Evolutionary conservation across 2,329 filamentous ascomycete genomes (phyloP), one percentile per base, ranked within the genome.

Genomic region (Eutypa lata): DNA sequence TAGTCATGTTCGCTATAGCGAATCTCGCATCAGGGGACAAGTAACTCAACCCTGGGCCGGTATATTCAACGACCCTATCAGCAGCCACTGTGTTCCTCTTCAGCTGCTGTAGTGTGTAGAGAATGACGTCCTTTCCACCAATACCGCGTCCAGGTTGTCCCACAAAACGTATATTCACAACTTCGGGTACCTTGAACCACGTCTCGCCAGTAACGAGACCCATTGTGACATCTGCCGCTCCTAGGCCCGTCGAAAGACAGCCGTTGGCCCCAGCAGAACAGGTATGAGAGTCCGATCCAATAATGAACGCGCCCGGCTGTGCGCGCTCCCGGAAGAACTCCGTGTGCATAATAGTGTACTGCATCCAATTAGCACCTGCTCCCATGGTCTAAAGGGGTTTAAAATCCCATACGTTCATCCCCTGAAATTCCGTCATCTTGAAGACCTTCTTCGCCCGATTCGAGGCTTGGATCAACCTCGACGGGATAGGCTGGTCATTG

Each of bases 1-100:
- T 74, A 0, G 68, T 73, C 75, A 78, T 78, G 52, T 78, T 78
- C 19, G 67, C 64, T 48, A 78, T 75, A 1, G 75, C 74, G 59
- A 77, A 78, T 2, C 76, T 63, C 0, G 73, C 74, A 62, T 78
- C 75, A 14, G 61, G 66, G 0, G 68, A 71, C 2, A 78, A 61
- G 50, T 71, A 61, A 26, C 66, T 53, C 1, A 71, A 55, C 1
- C 76, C 74, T 0, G 73, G 68, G 0, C 76, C 76, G 4, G 63
- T 68, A 50, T 74, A 78, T 58, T 78, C 76, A 2, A 78, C 74
- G 7, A 75, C 68, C 3, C 75, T 60, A 18, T 77, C 70, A 0
- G 69, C 66, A 1, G 75, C 75, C 5, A 76, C 68, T 0, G 74
- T 77, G 51, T 78, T 77, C 18, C 75, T 58, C 60, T 76, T 76